Evolutionary conservation across 2,329 filamentous ascomycete genomes (phyloP).

Genomic region (Hypoxylon sp.): DNA sequence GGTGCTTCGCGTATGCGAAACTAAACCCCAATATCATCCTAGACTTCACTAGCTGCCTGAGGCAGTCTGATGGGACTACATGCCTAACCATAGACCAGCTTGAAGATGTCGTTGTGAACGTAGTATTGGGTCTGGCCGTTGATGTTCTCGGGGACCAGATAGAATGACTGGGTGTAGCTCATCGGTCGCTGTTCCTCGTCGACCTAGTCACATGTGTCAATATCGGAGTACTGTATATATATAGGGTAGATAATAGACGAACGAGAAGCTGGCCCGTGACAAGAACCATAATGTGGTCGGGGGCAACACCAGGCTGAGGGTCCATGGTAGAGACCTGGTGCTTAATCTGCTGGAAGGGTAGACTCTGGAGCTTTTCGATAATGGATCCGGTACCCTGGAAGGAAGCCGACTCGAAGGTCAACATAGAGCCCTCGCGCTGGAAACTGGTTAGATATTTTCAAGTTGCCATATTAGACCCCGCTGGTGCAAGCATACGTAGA

Average conservation of each 20-base stretch:
- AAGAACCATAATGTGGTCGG: slow-evolving; percentile 82
- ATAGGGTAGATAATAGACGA: slow-evolving; percentile 14
- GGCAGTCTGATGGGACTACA: not conserved
- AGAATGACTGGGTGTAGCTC: slow-evolving; percentile 92
- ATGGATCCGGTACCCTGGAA: slow-evolving; percentile 74
- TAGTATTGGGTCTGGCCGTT: slow-evolving; percentile 73
- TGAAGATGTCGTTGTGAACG: slow-evolving; percentile 96
- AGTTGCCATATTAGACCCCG: not conserved
- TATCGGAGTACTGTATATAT: not conserved
- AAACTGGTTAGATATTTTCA: slow-evolving; percentile 31
- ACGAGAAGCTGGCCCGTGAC: slow-evolving; percentile 87
- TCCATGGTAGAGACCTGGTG: slow-evolving; percentile 84
- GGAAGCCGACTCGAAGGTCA: slow-evolving; percentile 86
- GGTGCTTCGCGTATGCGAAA: slow-evolving; percentile 5
- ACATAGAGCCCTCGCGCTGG: slow-evolving; percentile 86
- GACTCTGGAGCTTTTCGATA: slow-evolving; percentile 75
- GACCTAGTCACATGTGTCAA: slow-evolving; percentile 66
- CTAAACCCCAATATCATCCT: slow-evolving; percentile 3
- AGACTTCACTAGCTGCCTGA: not conserved
- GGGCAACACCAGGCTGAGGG: slow-evolving; percentile 78
- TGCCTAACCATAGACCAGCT: slow-evolving; percentile 78
- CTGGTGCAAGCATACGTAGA: slow-evolving; percentile 79
- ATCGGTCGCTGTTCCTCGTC: slow-evolving; percentile 88
- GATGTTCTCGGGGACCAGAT: slow-evolving; percentile 74
- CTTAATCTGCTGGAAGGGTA: slow-evolving; percentile 69